Evolutionary conservation across 805 yeast genomes (phyloP).

Genomic region (Candida coleopterorum): DNA sequence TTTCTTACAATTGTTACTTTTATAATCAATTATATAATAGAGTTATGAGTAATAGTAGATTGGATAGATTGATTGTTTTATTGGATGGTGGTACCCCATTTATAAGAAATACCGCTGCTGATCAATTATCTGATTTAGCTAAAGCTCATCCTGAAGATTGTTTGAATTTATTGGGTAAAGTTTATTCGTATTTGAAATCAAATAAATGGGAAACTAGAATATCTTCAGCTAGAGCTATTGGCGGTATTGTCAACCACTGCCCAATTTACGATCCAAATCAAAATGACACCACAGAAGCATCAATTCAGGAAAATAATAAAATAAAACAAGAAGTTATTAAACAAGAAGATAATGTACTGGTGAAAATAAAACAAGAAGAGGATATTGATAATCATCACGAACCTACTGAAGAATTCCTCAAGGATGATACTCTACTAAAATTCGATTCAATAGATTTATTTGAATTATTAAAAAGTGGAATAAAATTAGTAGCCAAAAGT

Average conservation of each 20-base stretch:
- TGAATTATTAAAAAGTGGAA: slow-evolving; percentile 47
- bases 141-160: slow-evolving; percentile 93
- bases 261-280: slow-evolving; percentile 81
- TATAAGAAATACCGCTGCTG: slow-evolving; percentile 94
- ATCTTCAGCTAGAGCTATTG: slow-evolving; percentile 91
- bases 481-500: slow-evolving; percentile 54
- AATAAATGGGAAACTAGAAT: slow-evolving; percentile 94
- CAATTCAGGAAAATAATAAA: slow-evolving; percentile 12
- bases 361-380: slow-evolving; percentile 33
- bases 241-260: slow-evolving; percentile 82
- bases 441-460: slow-evolving; percentile 49
- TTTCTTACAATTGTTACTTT: too few species aligned
- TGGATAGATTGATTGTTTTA: slow-evolving; percentile 52
- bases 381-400: slow-evolving; percentile 13
- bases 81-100: slow-evolving; percentile 93
- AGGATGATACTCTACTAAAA: slow-evolving; percentile 18
- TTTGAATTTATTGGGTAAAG: slow-evolving; percentile 75
- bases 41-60: slow-evolving; percentile 27
- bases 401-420: slow-evolving; percentile 13
- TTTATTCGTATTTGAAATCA: slow-evolving; percentile 80
- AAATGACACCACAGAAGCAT: slow-evolving; percentile 23
- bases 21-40: too few species aligned
- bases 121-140: slow-evolving; percentile 91
- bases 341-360: slow-evolving; percentile 12
- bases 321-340: slow-evolving; percentile 4